A percentile compares a stretch with the other conserved stretches of the same genome.
Conservation (phyloP, 306 rosid species). For the Elaeagnus macrophylla region DNA sequence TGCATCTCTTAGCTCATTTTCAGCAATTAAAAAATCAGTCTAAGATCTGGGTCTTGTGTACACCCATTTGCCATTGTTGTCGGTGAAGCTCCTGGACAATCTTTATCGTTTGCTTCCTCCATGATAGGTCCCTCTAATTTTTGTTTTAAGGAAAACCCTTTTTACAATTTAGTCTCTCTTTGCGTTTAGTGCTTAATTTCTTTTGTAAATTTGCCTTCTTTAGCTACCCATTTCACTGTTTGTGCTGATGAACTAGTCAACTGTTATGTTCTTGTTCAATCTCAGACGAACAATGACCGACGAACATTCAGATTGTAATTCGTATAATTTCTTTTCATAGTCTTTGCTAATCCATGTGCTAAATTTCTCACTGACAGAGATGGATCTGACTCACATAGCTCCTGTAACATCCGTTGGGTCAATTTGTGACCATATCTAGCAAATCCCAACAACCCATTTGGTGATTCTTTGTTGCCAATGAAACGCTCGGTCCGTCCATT, state of each 20-base stretch:
- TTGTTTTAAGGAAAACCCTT: too few species aligned
- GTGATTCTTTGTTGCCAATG: slow-evolving; percentile 37
- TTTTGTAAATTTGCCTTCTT: too few species aligned
- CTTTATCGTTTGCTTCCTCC: too few species aligned
- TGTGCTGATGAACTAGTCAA: too few species aligned
- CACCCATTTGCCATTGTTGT: background rate
- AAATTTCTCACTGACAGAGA: slow-evolving; percentile 28
- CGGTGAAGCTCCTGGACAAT: too few species aligned
- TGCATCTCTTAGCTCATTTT: slow-evolving; percentile 11
- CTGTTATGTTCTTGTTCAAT: too few species aligned
- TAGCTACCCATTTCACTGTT: too few species aligned
- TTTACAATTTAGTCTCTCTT: too few species aligned
- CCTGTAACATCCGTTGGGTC: slow-evolving; percentile 32
- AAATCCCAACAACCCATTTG: slow-evolving; percentile 15
- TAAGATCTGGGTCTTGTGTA: background rate
- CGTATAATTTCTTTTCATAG: background rate
- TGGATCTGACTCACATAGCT: slow-evolving; percentile 39
- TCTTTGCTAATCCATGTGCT: background rate
- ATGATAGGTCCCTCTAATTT: too few species aligned
- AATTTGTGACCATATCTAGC: slow-evolving; percentile 39
- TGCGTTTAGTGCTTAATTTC: too few species aligned
- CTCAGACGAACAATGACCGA: background rate
- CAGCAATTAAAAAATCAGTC: background rate
- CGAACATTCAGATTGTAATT: background rate
- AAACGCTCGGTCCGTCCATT: slow-evolving; percentile 69